phyloP scores from a whole-genome alignment of 306 rosid species.

The Lotus japonicus region DNA sequence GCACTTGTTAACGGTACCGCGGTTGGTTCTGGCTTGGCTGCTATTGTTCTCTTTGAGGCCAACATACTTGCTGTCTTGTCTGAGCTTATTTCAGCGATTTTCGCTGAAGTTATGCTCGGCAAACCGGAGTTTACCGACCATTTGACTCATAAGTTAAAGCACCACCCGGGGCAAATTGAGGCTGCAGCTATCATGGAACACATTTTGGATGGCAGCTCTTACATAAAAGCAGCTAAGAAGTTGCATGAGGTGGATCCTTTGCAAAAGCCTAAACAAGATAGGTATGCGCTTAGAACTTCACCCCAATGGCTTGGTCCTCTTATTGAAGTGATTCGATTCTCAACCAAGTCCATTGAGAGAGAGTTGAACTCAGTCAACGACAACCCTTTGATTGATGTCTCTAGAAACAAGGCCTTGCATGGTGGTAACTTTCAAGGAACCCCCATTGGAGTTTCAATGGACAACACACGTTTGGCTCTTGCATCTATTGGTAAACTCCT shows the following conservation, averaged over 20 bases:
- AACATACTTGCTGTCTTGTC: slow-evolving; percentile 58
- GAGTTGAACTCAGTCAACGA: slow-evolving; percentile 90
- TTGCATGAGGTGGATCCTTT: slow-evolving; percentile 76
- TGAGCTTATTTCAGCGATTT: slow-evolving; percentile 68
- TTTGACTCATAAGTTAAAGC: slow-evolving; percentile 81
- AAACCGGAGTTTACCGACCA: slow-evolving; percentile 91
- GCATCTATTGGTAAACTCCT: slow-evolving; percentile 88
- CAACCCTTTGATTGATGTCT: slow-evolving; percentile 89
- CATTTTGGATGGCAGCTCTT: slow-evolving; percentile 77
- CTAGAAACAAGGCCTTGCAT: slow-evolving; percentile 84
- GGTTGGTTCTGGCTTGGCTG: slow-evolving; percentile 86
- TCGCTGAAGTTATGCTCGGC: slow-evolving; percentile 86
- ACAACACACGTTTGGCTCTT: slow-evolving; percentile 79
- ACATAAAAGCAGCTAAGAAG: slow-evolving; percentile 59
- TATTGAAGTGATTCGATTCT: slow-evolving; percentile 76
- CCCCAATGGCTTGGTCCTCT: slow-evolving; percentile 96
- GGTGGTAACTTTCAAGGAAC: slow-evolving; percentile 98
- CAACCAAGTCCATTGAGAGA: slow-evolving; percentile 81
- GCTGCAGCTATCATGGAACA: slow-evolving; percentile 98
- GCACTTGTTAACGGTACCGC: slow-evolving; percentile 94
- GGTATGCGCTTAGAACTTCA: slow-evolving; percentile 82
- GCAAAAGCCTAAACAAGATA: slow-evolving; percentile 82
- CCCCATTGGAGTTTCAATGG: slow-evolving; percentile 96
- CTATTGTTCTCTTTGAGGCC: slow-evolving; percentile 77
- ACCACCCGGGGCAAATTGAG: slow-evolving; percentile 94